Evolutionary conservation across 352 stramenopile genomes (phyloP).

Genomic region (Phytophthora macrochlamydospora): DNA sequence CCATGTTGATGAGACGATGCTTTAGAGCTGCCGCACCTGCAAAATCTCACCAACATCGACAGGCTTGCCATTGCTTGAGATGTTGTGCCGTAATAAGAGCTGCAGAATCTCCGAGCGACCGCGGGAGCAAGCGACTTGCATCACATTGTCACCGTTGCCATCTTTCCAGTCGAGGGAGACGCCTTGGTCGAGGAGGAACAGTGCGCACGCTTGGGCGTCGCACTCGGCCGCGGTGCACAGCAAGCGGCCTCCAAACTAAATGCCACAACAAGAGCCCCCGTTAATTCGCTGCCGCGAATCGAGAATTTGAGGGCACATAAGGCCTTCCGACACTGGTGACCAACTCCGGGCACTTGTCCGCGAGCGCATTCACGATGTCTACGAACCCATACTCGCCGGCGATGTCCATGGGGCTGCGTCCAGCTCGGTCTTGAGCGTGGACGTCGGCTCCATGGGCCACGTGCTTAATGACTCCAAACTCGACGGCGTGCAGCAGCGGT

Average conservation of each 20-base stretch:
- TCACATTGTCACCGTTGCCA: conserved; percentile 7
- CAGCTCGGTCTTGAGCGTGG: conserved; percentile 6
- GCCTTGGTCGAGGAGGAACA: conserved; percentile 12
- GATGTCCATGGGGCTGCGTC: conserved; percentile 43
- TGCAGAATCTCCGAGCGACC: conserved; percentile 20
- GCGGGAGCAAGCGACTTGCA: conserved; percentile 19
- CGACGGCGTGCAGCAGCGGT: conserved; percentile 38
- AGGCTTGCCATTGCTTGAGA: not conserved
- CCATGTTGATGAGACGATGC: conserved; percentile 21
- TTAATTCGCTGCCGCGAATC: conserved; percentile 13
- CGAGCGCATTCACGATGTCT: conserved; percentile 41
- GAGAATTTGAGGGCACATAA: conserved; percentile 12
- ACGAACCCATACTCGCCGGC: conserved; percentile 46
- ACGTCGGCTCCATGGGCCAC: conserved; percentile 39
- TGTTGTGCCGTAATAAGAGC: conserved; percentile 10
- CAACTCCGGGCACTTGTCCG: conserved; percentile 18
- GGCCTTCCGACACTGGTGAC: conserved; percentile 14
- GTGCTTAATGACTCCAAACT: conserved; percentile 53
- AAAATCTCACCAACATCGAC: not conserved
- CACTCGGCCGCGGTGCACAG: conserved; percentile 18
- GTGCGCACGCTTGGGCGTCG: conserved; percentile 16
- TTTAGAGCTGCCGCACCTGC: conserved; percentile 1
- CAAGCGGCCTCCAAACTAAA: conserved; percentile 20
- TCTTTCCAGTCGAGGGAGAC: conserved; percentile 16
- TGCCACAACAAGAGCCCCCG: no score